Evolutionary conservation across 257 asterid genomes (phyloP), one percentile per base, ranked within the genome.

Genomic region (Solanum commersonii): DNA sequence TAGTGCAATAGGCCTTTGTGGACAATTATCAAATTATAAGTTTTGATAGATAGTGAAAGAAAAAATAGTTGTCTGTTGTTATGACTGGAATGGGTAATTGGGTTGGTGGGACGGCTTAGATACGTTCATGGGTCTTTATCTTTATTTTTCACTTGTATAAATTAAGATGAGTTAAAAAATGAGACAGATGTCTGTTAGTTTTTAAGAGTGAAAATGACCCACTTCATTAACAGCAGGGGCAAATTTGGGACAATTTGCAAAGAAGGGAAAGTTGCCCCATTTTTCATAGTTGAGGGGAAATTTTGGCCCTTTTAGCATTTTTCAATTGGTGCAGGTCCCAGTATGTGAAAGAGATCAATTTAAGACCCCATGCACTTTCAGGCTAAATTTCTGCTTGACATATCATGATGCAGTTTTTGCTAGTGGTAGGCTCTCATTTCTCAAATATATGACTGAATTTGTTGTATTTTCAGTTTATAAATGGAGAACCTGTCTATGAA

Each of bases 401-500:
- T 79, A 79, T 79, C n/a, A 29, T 46, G 85, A 44, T 29, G 70
- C 85, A 46, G 70, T 49, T 46, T 42, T 79, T 42, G 84, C 84
- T 42, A 79, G 84, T 18, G 65, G 38, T 44, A 25, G 85, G 67
- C 85, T 79, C 11, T 49, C 42, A 82, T 29, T 82, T 82, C 68
- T 82, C 85, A 46, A 29, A 82, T 29, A 49, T 82, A 82, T 82
- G 85, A 82, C 29, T 23, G 67, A 42, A 33, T 49, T 90, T 42
- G 49, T 86, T 44, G 22, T 72, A 73, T 86, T 71, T 91, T 82
- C 96, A 97, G 99, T 95, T 97, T 93, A 73, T 95, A 86, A 93
- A 94, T 87, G 99, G 99, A 89, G 99, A 97, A 89, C 99, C 99
- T 68, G 95, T 95, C 83, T 97, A 92, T 85, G 99, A 94, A 91